Percentiles rank a stretch among this genome's conserved stretches.
Conservation (phyloP, 106 monocot genomes). For the Dendrobium catenatum region DNA sequence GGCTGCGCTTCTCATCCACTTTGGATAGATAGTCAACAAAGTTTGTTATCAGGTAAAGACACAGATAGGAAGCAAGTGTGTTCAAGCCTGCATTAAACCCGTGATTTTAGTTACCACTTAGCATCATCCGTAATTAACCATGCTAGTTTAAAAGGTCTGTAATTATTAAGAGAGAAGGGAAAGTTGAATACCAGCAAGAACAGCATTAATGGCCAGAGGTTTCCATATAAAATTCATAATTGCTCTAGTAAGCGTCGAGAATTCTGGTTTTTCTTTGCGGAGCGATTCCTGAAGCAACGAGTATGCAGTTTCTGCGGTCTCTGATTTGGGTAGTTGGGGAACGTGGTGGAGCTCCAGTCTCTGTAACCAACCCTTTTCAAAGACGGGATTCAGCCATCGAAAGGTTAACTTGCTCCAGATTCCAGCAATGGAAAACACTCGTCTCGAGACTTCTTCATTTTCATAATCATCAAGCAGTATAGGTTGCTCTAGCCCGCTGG, state of each 20-base stretch:
- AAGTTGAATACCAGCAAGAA: slow-evolving; percentile 48
- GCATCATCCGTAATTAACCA: no score
- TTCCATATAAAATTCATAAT: slow-evolving; percentile 43
- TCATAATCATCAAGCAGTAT: slow-evolving; percentile 21
- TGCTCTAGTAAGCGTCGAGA: slow-evolving; percentile 23
- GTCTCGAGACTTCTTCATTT: not conserved
- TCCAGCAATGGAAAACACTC: slow-evolving; percentile 33
- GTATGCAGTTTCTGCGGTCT: slow-evolving; percentile 43
- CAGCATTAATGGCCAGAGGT: slow-evolving; percentile 48
- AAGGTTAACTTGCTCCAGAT: slow-evolving; percentile 64
- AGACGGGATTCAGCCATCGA: slow-evolving; percentile 73
- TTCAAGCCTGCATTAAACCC: slow-evolving; percentile 46
- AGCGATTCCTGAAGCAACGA: slow-evolving; percentile 36
- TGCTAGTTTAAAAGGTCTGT: not conserved
- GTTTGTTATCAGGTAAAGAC: slow-evolving; percentile 64
- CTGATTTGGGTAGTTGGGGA: slow-evolving; percentile 43
- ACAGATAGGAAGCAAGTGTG: slow-evolving; percentile 64
- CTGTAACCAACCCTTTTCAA: slow-evolving; percentile 36
- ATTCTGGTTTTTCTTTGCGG: slow-evolving; percentile 24
- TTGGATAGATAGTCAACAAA: slow-evolving; percentile 62
- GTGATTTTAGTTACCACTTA: not conserved
- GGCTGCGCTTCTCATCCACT: slow-evolving; percentile 9
- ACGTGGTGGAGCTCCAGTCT: slow-evolving; percentile 61
- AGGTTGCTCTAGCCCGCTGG: slow-evolving; percentile 21
- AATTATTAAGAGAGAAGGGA: not conserved